These are phyloP conservation scores for Stramenopiles sp. DNA, from an alignment of 352 stramenopile genomes.

Conservation along the genomic window DNA sequence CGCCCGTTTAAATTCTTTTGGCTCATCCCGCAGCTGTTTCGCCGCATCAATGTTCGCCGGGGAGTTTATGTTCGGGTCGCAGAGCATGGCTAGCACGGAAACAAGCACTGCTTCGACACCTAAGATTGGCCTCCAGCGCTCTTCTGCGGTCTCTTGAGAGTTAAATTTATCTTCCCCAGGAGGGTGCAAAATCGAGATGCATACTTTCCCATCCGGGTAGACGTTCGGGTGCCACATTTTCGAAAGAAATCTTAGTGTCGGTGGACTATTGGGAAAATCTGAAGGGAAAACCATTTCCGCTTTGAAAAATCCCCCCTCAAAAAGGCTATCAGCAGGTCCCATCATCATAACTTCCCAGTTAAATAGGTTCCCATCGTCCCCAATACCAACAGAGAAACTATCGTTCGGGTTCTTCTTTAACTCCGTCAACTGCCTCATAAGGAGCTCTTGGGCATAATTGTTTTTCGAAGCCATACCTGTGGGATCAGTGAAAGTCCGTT, in stretches of 20 bases:
- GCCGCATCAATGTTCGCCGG: slow-evolving; percentile 98
- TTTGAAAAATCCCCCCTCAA: slow-evolving; percentile 96
- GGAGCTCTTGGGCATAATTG: too few species aligned
- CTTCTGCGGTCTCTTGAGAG: too few species aligned
- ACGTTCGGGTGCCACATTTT: slow-evolving; percentile 99
- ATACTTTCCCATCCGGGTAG: slow-evolving; percentile 92
- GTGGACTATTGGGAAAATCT: slow-evolving; percentile 96
- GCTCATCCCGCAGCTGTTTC: slow-evolving; percentile 72
- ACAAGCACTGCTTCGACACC: slow-evolving; percentile 71
- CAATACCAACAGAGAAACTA: slow-evolving; percentile 87
- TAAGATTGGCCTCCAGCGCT: slow-evolving; percentile 42
- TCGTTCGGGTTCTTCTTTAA: slow-evolving; percentile 94
- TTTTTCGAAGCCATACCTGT: too few species aligned
- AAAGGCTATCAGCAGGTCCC: slow-evolving; percentile 71
- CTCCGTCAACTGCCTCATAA: too few species aligned
- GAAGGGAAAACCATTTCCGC: slow-evolving; percentile 82
- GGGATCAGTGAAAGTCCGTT: too few species aligned
- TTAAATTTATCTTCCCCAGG: slow-evolving; percentile 94
- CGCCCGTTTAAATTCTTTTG: slow-evolving; percentile 73
- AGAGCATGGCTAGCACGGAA: slow-evolving; percentile 96
- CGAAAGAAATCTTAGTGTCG: slow-evolving; percentile 93
- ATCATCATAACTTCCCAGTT: slow-evolving; percentile 97
- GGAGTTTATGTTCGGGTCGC: slow-evolving; percentile 95
- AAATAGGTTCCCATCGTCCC: slow-evolving; percentile 93
- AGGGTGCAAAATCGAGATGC: slow-evolving; percentile 97